Base-by-base conservation (phyloP, 2,329 filamentous ascomycete species). In the Metarhizium rileyi region DNA sequence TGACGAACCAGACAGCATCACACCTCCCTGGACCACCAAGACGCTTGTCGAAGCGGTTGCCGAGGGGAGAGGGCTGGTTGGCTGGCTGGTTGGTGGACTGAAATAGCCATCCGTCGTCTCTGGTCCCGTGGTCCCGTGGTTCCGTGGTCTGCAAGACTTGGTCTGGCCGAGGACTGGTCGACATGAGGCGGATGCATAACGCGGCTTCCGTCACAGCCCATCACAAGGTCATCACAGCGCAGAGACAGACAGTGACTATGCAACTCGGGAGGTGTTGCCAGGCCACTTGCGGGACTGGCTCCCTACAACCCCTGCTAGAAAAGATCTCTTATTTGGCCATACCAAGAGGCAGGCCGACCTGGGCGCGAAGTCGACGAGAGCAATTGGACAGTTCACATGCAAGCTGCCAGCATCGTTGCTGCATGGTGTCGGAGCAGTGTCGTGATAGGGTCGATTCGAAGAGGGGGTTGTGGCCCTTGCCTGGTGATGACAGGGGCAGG, bases 321-420 rank as follows among this genome's bases (percentile, higher is more conserved):
- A 20, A 44, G 27, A 23, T 35, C 28, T 50, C 5, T 27, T 23
- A 36, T 35, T 38, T 38, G 35, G 20, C 48, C 44, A 30, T 26
- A 18, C 26, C 25, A 18, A 14, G 22, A 44, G 43, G 12, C 9
- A 14, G 18, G 16, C 10, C 8, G 25, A n/a, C 7, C 26, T 44
- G 46, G 50, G 54, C 54, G 54, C 55, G 23, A 56, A 57, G n/a
- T 14, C 14, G 47, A 30, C 47, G 50, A 38, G 50, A 30, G 35
- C 48, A 44, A 57, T 56, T 57, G 55, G 55, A 51, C 44, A 36
- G 44, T 23, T 5, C 33, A 16, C 18, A 48, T 56, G 53, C 55
- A 55, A 49, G 53, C 47, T 52, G 55, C 53, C 51, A 27, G 44
- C 41, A 49, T 49, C 47, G 50, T 49, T 52, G 52, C 51, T 48